phyloP scores from a whole-genome alignment of 2,329 filamentous ascomycete species.

The Laburnicola sp. region DNA sequence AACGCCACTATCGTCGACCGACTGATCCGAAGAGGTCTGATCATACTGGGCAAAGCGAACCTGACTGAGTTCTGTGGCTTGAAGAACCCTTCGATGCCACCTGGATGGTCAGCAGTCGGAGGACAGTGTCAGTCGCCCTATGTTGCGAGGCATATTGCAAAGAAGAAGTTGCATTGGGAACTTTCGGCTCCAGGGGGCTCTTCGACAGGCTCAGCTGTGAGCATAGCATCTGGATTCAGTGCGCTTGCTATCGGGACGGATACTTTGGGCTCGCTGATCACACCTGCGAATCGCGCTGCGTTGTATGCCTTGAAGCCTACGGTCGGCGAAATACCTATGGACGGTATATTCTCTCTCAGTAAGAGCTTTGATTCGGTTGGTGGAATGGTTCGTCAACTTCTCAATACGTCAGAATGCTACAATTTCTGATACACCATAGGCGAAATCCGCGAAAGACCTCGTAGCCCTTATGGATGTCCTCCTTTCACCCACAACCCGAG shows the following conservation, averaged over 20 bases:
- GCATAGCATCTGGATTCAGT: constrained; percentile 47
- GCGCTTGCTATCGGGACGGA: constrained; percentile 48
- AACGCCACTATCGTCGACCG: constrained; percentile 46
- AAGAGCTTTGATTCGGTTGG: constrained; percentile 41
- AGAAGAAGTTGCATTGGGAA: constrained; percentile 42
- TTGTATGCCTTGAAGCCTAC: constrained; percentile 48
- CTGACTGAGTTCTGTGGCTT: constrained; percentile 46
- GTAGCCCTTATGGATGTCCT: constrained; percentile 40
- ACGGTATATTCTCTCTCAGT: constrained; percentile 41
- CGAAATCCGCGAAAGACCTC: constrained; percentile 43
- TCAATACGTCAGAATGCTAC: not conserved
- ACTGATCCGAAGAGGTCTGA: constrained; percentile 44
- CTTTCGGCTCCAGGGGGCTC: constrained; percentile 44
- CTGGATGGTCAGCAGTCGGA: constrained; percentile 48
- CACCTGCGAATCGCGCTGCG: constrained; percentile 45
- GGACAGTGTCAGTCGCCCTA: constrained; percentile 47
- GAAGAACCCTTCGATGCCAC: constrained; percentile 43
- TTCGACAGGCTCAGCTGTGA: constrained; percentile 45
- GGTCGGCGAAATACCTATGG: constrained; percentile 41
- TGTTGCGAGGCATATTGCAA: constrained; percentile 44
- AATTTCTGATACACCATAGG: constrained; percentile 16
- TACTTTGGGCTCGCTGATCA: constrained; percentile 45
- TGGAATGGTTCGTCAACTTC: constrained; percentile 30
- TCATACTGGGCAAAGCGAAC: constrained; percentile 50
- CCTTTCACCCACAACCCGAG: constrained; percentile 37